Conservation (phyloP, 768 basidiomycete species). For the Lactarius quietus region DNA sequence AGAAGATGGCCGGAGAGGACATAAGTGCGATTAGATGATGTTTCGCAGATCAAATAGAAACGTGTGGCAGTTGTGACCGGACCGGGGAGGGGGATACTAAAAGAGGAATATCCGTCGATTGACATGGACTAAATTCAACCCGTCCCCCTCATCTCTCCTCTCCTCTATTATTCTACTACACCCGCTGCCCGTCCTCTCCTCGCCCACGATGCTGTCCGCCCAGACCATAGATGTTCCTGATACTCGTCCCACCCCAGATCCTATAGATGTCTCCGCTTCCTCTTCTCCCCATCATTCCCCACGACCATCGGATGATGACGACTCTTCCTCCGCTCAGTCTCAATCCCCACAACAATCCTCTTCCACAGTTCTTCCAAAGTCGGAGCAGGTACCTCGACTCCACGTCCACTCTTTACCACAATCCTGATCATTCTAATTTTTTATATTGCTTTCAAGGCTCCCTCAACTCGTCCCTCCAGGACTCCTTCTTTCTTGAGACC, state of each 20-base stretch:
- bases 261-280: constrained; percentile 26
- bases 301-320: constrained; percentile 1
- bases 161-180: constrained; percentile 2
- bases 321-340: neutral
- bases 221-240: constrained; percentile 30
- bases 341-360: constrained; percentile 9
- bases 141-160: constrained; percentile 9
- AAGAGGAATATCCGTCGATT: neutral
- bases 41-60: neutral
- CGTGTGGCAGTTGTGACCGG: neutral
- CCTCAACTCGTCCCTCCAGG: constrained; percentile 12
- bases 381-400: constrained; percentile 19
- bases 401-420: constrained; percentile 4
- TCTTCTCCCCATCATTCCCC: constrained; percentile 12
- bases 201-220: constrained; percentile 8
- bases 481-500: constrained; percentile 15
- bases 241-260: constrained; percentile 33
- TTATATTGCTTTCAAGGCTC: constrained; percentile 16
- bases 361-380: constrained; percentile 11
- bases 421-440: constrained; percentile 17
- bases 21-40: constrained; percentile 1
- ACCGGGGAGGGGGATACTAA: neutral
- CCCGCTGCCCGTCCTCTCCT: constrained; percentile 16
- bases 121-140: neutral
- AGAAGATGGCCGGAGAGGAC: neutral